These are phyloP conservation scores for Trametes polyzona DNA, from an alignment of 1,284 basidiomycete species.

Conservation along the genomic window DNA sequence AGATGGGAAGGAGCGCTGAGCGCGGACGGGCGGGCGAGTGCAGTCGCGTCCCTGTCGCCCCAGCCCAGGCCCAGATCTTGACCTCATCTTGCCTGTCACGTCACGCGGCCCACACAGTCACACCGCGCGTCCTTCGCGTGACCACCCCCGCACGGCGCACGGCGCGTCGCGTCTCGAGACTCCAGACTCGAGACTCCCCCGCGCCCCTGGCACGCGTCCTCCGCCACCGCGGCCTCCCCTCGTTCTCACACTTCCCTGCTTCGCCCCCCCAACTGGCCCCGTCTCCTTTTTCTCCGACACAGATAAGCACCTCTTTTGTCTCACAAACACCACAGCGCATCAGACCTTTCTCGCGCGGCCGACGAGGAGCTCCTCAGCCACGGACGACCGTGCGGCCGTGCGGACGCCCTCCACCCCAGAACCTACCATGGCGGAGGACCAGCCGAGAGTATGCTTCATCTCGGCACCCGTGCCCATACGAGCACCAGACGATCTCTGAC, in stretches of 20 bases:
- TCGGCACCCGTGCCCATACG: conserved; percentile 19
- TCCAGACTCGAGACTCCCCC: too few species aligned
- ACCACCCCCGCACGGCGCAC: conserved; percentile 5
- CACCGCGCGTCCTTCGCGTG: conserved; percentile 13
- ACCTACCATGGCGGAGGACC: conserved; percentile 26
- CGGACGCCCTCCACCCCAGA: conserved; percentile 19
- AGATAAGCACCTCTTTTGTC: not conserved
- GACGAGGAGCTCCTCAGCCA: not conserved
- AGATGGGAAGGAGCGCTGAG: conserved; percentile 14
- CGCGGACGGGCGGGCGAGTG: conserved; percentile 11
- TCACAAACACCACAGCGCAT: not conserved
- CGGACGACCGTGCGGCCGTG: not conserved
- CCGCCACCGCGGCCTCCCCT: not conserved
- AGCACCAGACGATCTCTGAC: conserved; percentile 21
- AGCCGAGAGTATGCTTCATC: conserved; percentile 24
- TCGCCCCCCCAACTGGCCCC: conserved; percentile 3
- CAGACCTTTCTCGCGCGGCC: not conserved
- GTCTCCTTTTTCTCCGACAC: not conserved
- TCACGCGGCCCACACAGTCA: conserved; percentile 18
- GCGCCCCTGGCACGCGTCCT: conserved; percentile 11
- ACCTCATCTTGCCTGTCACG: conserved; percentile 24
- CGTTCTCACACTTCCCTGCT: conserved; percentile 5
- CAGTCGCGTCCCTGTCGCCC: conserved; percentile 25
- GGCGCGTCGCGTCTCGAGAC: too few species aligned
- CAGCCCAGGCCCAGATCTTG: conserved; percentile 21